Evolutionary conservation across 2,329 filamentous ascomycete genomes (phyloP).

Genomic region (Alternaria triticina): DNA sequence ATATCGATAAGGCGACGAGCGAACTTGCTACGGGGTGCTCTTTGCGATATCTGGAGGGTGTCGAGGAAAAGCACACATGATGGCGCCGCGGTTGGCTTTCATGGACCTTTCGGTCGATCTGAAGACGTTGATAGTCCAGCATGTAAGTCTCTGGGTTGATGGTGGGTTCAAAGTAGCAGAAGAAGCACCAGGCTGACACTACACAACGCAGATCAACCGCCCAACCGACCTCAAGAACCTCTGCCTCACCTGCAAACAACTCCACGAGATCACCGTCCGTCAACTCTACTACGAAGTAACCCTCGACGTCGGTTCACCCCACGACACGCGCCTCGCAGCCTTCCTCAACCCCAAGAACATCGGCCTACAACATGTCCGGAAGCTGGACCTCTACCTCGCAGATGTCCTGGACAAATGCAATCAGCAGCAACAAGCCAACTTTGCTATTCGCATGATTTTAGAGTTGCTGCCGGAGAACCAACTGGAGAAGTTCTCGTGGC

Average conservation of each 20-base stretch:
- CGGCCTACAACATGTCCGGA: constrained; percentile 55
- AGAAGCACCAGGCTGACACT: not conserved
- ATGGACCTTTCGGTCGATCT: constrained; percentile 47
- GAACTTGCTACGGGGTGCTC: not conserved
- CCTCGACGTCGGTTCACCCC: constrained; percentile 54
- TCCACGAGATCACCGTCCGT: constrained; percentile 55
- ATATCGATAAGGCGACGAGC: not conserved
- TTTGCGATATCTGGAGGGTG: not conserved
- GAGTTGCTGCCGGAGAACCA: constrained; percentile 58
- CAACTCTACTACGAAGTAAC: constrained; percentile 55
- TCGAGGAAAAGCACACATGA: constrained; percentile 10
- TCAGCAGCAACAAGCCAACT: constrained; percentile 54
- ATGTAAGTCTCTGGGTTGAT: constrained; percentile 34
- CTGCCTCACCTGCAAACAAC: constrained; percentile 55
- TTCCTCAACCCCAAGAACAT: constrained; percentile 57
- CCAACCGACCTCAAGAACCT: constrained; percentile 57
- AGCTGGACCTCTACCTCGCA: constrained; percentile 56
- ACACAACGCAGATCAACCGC: constrained; percentile 46
- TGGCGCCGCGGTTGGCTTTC: constrained; percentile 37
- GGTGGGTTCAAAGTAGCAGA: not conserved
- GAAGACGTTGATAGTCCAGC: constrained; percentile 49
- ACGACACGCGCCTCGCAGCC: constrained; percentile 52
- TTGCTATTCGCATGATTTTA: constrained; percentile 57
- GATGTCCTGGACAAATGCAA: constrained; percentile 54
- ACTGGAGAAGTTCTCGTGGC: constrained; percentile 59